phyloP scores from a whole-genome alignment of 108 stramenopile genomes.

The Nitzschia palea region DNA sequence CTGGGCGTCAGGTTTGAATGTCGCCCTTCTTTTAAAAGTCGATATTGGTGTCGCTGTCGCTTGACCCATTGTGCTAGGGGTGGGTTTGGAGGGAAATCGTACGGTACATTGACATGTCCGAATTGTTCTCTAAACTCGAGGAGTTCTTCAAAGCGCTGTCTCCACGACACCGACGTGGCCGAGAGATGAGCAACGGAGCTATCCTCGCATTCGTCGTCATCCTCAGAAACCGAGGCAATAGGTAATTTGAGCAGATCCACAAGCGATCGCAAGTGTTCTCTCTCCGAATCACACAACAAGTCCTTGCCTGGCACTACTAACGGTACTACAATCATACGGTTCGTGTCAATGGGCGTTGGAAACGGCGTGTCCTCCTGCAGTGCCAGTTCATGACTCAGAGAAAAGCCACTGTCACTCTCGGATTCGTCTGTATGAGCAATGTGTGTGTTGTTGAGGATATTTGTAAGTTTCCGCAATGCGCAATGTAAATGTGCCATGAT shows the following conservation, averaged over 20 bases:
- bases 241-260: background rate
- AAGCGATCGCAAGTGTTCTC: background rate
- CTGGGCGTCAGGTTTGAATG: constrained; percentile 42
- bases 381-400: no score
- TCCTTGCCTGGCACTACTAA: background rate
- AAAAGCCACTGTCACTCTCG: no score
- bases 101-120: constrained; percentile 46
- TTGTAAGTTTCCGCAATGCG: no score
- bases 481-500: no score
- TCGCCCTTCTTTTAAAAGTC: constrained; percentile 16
- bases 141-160: constrained; percentile 33
- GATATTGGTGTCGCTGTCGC: constrained; percentile 51
- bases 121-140: constrained; percentile 12
- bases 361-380: background rate
- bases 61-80: constrained; percentile 45
- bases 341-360: constrained; percentile 5
- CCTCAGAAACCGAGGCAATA: background rate
- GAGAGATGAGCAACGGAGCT: background rate
- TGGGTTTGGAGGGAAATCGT: constrained; percentile 13
- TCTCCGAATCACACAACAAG: background rate
- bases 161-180: constrained; percentile 1
- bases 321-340: constrained; percentile 4
- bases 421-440: no score
- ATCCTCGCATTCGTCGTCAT: background rate
- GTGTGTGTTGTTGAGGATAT: no score